These are phyloP conservation scores for Priceomyces fermenticarens DNA, from an alignment of 805 yeast genomes.

Conservation along the genomic window DNA sequence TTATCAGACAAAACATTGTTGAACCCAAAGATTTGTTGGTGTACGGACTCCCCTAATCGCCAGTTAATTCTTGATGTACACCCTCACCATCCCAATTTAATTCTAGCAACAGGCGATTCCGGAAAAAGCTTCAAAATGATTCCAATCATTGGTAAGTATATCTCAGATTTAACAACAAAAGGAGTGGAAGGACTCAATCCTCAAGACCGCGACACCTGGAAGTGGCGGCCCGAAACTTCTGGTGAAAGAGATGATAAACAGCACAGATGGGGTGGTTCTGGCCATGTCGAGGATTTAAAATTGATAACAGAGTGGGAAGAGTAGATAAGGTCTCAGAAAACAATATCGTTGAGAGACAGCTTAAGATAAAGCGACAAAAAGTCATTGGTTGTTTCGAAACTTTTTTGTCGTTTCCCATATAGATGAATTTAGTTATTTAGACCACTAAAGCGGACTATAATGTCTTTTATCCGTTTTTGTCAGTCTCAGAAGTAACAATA, in stretches of 20 bases:
- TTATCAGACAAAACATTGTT: conserved; percentile 6
- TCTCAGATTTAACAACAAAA: conserved; percentile 24
- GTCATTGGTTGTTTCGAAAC: no score
- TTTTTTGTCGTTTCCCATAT: no score
- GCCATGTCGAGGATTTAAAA: conserved; percentile 7
- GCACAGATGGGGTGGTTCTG: conserved; percentile 4
- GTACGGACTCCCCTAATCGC: conserved; percentile 36
- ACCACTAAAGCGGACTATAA: no score
- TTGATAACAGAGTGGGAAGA: conserved; percentile 10
- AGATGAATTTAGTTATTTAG: no score
- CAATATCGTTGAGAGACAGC: no score
- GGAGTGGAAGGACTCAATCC: conserved; percentile 21
- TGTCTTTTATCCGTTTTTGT: no score
- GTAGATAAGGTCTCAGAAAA: conserved; percentile 22
- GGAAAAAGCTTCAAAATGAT: conserved; percentile 47
- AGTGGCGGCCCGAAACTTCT: conserved; percentile 13
- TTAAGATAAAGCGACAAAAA: no score
- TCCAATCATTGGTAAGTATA: conserved; percentile 46
- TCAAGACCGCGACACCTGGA: conserved; percentile 11
- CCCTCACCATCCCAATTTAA: conserved; percentile 28
- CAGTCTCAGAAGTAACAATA: no score
- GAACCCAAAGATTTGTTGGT: conserved; percentile 13
- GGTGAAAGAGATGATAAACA: conserved; percentile 2
- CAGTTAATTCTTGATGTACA: conserved; percentile 39
- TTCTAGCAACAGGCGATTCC: conserved; percentile 48